These are phyloP conservation scores for Amylostereum chailletii DNA, from an alignment of 1,284 basidiomycete species.

Conservation along the genomic window DNA sequence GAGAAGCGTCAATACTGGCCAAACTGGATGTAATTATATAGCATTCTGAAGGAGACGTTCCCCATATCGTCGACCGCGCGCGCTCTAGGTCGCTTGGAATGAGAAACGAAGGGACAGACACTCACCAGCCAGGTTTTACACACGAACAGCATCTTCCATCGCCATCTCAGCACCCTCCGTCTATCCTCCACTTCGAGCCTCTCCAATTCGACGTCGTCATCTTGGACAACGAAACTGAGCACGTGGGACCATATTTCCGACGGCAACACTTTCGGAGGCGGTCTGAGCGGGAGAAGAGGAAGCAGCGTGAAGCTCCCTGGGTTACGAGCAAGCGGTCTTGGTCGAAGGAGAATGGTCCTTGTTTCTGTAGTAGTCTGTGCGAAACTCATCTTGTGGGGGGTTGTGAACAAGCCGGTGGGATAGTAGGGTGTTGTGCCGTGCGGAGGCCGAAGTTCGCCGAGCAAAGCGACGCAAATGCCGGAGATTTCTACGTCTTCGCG, in stretches of 20 bases:
- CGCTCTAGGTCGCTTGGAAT: not conserved
- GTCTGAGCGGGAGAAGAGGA: slow-evolving; percentile 50
- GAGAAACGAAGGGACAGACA: not conserved
- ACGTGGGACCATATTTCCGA: slow-evolving; percentile 64
- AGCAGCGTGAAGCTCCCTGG: slow-evolving; percentile 59
- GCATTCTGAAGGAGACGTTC: not conserved
- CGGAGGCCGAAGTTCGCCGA: too few relatives aligned
- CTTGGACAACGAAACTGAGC: slow-evolving; percentile 39
- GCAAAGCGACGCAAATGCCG: too few relatives aligned
- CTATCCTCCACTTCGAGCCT: slow-evolving; percentile 7
- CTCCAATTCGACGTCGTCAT: slow-evolving; percentile 14
- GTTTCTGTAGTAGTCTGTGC: slow-evolving; percentile 6
- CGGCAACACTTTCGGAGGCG: slow-evolving; percentile 48
- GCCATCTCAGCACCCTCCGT: slow-evolving; percentile 12
- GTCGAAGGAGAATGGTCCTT: slow-evolving; percentile 24
- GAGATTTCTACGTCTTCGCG: too few relatives aligned
- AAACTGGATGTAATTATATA: not conserved
- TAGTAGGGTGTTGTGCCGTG: too few relatives aligned
- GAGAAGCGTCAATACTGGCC: not conserved
- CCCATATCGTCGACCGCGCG: not conserved
- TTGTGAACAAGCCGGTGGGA: too few relatives aligned
- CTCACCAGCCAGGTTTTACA: slow-evolving; percentile 67
- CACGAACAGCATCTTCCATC: slow-evolving; percentile 38
- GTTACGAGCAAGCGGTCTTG: slow-evolving; percentile 28
- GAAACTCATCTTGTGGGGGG: slow-evolving; percentile 5